Base-by-base conservation (phyloP, 129 eudicot species). In the Helichrysum umbraculigerum region DNA sequence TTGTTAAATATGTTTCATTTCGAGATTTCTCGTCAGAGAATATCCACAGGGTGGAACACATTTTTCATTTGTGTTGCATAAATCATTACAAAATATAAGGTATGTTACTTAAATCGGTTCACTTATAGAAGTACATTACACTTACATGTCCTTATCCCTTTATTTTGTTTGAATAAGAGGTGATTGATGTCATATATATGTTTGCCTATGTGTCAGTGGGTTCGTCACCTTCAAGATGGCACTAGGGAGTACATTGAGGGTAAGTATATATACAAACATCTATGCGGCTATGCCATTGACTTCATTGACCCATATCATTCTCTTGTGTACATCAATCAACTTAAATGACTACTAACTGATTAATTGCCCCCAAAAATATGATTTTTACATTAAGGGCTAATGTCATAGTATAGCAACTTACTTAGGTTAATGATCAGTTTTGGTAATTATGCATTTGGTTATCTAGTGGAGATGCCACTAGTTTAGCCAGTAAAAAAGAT, bases 191-290 rank as follows among this genome's bases (percentile, higher is more conserved):
- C 12, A 66, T 28, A 41, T 8, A 37, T 74, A 16, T 77, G 29
- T 77, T 77, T 75, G 60, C 1, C 30, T 72, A 10, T 32, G 35
- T 77, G 8, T 71, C 73, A 95, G 99, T 95, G 99, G 99, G 96
- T 95, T 85, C 97, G 97, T 66, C 96, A 91, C 93, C 88, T 85
- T 85, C 96, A 86, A 39, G 99, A 95, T 61, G 97, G 97, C 15
- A 95, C 99, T 33, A 90, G 90, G 84, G 94, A 95, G 85, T 86
- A 87, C 78, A 95, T 95, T 67, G 99, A 95, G 60, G 97, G 99
- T 92, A 83, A 77, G 81, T 76, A 44, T 71, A 56, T 47, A 21
- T 79, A 65, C 2, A 29, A 47, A 8, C 16, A 6, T 59, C 0
- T 16, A 65, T 65, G 14, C 42, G 9, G 7, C 42, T 37, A 37